Evolutionary conservation across 495 filamentous ascomycete species (phyloP), one percentile per base, ranked within the genome.

Genomic region (Pseudoneurospora amorphoporcata): DNA sequence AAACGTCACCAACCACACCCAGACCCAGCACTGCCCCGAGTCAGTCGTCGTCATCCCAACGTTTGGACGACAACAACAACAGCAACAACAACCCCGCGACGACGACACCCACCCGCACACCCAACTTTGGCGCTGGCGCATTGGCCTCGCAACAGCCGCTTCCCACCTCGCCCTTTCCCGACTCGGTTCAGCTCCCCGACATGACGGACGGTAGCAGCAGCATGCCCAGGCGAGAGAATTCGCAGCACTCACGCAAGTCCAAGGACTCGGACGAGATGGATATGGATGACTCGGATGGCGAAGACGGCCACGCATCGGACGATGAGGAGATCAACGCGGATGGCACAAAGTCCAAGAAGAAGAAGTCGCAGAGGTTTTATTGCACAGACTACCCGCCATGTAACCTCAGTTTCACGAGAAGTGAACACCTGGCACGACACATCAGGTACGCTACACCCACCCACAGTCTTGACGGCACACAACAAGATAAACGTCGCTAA

Each of bases 351-450:
- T 89, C 87, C 65, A 97, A 95, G 81, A 97, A 97, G 86, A 98
- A 98, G 83, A 98, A 97, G 81, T 94, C 94, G 2, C 94, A 97
- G 78, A 88, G 94, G 61, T 99, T 99, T 78, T 98, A 93, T 80
- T 99, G 95, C 83, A 97, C 92, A n/a, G 93, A 97, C 35, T 98
- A 94, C 77, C 96, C 96, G 53, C 92, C 94, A 19, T 99, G 95
- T 81, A 94, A 91, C 77, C 82, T 99, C 37, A 97, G 94, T 79
- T 99, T 99, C 80, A 98, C 95, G 3, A 87, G 95, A 45, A 98
- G 96, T 77, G 95, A 99, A 80, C 95, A 99, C 83, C 81, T 99
- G 70, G 95, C 95, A 14, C 87, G 95, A 39, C 95, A 99, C 75
- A 98, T 99, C 74, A 89, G 92, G 92, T 94, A 86, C 58, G 84